Evolutionary conservation across 1,139 yeast species (phyloP).

Genomic region (Diutina sp.): DNA sequence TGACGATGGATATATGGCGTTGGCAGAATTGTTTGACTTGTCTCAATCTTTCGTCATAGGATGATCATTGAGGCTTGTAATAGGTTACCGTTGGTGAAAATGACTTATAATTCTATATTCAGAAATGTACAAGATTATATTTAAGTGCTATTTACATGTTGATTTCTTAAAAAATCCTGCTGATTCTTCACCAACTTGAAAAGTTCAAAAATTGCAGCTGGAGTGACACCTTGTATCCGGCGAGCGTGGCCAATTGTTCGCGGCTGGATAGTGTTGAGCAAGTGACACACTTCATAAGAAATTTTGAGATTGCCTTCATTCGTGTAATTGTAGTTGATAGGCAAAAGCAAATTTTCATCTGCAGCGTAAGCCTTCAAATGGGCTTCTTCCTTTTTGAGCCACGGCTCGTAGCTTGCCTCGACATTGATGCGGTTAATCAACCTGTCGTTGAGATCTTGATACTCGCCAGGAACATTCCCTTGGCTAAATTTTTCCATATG

Average conservation of each 20-base stretch:
- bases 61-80: neutral
- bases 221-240: conserved; percentile 88
- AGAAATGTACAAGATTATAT: neutral
- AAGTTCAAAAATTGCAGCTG: conserved; percentile 65
- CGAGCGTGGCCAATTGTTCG: conserved; percentile 90
- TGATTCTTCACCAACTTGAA: conserved; percentile 26
- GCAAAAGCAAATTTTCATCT: conserved; percentile 65
- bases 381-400: conserved; percentile 58
- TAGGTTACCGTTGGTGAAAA: too few species aligned
- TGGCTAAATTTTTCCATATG: conserved; percentile 14
- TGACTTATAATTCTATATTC: neutral
- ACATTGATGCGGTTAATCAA: conserved; percentile 53
- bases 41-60: neutral
- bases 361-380: conserved; percentile 69
- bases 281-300: conserved; percentile 62
- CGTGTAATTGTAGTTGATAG: conserved; percentile 50
- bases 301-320: conserved; percentile 35
- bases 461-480: conserved; percentile 8
- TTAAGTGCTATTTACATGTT: neutral
- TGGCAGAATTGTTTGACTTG: neutral
- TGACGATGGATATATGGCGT: conserved; percentile 15
- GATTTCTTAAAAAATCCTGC: neutral
- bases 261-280: conserved; percentile 70
- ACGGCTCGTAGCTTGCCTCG: conserved; percentile 77
- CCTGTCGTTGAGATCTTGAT: conserved; percentile 30